These are phyloP conservation scores for Tylopilus sp. DNA, from an alignment of 768 basidiomycete species.

Conservation along the genomic window DNA sequence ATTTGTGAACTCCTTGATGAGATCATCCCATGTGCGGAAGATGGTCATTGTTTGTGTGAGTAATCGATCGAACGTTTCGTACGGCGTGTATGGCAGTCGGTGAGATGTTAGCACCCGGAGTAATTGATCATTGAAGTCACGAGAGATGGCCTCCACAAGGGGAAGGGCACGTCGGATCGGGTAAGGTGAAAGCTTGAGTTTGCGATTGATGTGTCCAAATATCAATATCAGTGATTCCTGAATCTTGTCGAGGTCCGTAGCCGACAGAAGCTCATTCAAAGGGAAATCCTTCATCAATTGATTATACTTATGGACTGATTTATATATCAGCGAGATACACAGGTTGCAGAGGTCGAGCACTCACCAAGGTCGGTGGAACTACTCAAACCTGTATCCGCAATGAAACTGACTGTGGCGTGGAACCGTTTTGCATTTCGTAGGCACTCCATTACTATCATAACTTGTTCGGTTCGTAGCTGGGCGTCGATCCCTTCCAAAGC, in stretches of 20 bases:
- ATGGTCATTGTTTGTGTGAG: constrained; percentile 72
- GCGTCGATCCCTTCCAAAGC: constrained; percentile 91
- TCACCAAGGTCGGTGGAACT: constrained; percentile 85
- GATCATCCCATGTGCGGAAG: constrained; percentile 86
- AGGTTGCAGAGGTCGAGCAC: constrained; percentile 20
- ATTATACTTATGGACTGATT: constrained; percentile 92
- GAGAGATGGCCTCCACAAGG: constrained; percentile 96
- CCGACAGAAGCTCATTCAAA: constrained; percentile 91
- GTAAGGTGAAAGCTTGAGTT: constrained; percentile 93
- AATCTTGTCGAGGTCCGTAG: constrained; percentile 94
- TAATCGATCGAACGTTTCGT: constrained; percentile 89
- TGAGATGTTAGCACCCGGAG: constrained; percentile 88
- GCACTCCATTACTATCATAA: constrained; percentile 90
- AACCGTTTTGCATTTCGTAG: constrained; percentile 95
- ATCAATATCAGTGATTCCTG: constrained; percentile 85
- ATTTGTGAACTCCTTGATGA: constrained; percentile 89
- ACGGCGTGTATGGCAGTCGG: constrained; percentile 89
- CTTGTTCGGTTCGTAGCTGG: constrained; percentile 89
- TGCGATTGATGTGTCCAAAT: constrained; percentile 92
- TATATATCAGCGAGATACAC: background rate
- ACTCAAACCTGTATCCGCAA: constrained; percentile 95
- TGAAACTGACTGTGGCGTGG: constrained; percentile 95
- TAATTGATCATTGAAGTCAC: constrained; percentile 95
- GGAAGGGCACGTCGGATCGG: constrained; percentile 94
- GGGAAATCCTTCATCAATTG: constrained; percentile 99